A percentile compares a stretch with the other conserved stretches of the same genome.
These are phyloP conservation scores for Fusarium sp. DNA, from an alignment of 2,329 filamentous ascomycete genomes.

Conservation along the genomic window DNA sequence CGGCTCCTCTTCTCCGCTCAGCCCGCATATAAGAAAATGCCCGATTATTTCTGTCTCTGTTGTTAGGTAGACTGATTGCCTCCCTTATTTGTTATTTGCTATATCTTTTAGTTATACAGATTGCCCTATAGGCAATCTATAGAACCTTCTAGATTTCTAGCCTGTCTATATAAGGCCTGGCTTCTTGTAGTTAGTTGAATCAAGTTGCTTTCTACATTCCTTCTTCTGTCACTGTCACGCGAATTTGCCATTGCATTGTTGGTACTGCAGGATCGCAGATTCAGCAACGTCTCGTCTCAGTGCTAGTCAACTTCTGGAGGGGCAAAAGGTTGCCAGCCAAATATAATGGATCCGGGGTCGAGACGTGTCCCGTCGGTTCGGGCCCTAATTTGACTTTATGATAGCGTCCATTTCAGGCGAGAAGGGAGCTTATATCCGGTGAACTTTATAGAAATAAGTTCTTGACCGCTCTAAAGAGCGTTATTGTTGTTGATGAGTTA, in stretches of 20 bases:
- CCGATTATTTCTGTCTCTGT: conserved; percentile 16
- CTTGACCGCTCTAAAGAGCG: background rate
- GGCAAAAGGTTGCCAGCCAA: conserved; percentile 10
- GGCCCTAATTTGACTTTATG: conserved; percentile 24
- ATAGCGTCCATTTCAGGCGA: conserved; percentile 4
- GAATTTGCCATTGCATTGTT: background rate
- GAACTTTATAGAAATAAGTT: background rate
- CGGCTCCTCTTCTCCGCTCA: conserved; percentile 10
- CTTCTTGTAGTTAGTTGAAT: background rate
- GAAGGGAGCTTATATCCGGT: background rate
- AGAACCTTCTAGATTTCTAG: background rate
- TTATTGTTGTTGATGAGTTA: conserved; percentile 2
- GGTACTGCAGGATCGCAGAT: conserved; percentile 35
- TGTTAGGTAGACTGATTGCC: background rate
- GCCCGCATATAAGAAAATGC: conserved; percentile 29
- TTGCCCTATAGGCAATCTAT: background rate
- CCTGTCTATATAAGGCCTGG: background rate
- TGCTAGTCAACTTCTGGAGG: background rate
- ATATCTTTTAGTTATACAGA: too few relatives aligned
- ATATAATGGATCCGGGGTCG: background rate
- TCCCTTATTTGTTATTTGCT: background rate
- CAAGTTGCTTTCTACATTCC: background rate
- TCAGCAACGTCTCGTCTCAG: conserved; percentile 13
- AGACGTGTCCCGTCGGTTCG: conserved; percentile 10
- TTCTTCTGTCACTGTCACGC: conserved; percentile 12